Conservation (phyloP, 805 yeast species). For the Candida cerambycidarum region DNA sequence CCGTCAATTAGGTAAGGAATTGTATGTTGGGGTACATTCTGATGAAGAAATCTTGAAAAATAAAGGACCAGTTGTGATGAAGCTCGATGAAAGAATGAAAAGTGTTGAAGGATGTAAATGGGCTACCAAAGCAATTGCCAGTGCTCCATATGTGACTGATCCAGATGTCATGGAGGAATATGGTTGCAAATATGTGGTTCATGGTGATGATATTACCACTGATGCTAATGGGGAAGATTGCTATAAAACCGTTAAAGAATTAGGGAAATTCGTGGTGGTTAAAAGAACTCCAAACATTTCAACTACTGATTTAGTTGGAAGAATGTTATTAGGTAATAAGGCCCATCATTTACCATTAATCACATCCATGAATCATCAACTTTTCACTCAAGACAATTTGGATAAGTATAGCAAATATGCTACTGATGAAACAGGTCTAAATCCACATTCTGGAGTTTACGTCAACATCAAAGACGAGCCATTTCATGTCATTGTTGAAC, state of each 20-base stretch:
- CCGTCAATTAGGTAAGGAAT: constrained; percentile 70
- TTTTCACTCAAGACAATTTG: constrained; percentile 36
- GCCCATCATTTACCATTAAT: constrained; percentile 49
- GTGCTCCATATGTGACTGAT: constrained; percentile 93
- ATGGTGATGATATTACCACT: constrained; percentile 96
- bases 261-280: constrained; percentile 87
- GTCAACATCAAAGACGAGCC: constrained; percentile 28
- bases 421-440: constrained; percentile 58
- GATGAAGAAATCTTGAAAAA: constrained; percentile 81
- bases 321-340: constrained; percentile 68
- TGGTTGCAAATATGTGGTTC: constrained; percentile 89
- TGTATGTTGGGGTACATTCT: constrained; percentile 86
- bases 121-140: constrained; percentile 67
- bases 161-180: constrained; percentile 73
- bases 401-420: constrained; percentile 56
- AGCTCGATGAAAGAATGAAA: constrained; percentile 67
- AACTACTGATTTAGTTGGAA: constrained; percentile 90
- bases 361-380: constrained; percentile 21
- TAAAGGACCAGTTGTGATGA: constrained; percentile 96
- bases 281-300: constrained; percentile 92
- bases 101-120: constrained; percentile 92
- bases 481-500: constrained; percentile 33
- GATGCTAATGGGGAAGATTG: constrained; percentile 96
- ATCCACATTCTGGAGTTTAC: constrained; percentile 58
- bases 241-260: constrained; percentile 76